Evolutionary conservation across 1,284 basidiomycete species (phyloP), one percentile per base, ranked within the genome.

Genomic region (Malassezia slooffiae): DNA sequence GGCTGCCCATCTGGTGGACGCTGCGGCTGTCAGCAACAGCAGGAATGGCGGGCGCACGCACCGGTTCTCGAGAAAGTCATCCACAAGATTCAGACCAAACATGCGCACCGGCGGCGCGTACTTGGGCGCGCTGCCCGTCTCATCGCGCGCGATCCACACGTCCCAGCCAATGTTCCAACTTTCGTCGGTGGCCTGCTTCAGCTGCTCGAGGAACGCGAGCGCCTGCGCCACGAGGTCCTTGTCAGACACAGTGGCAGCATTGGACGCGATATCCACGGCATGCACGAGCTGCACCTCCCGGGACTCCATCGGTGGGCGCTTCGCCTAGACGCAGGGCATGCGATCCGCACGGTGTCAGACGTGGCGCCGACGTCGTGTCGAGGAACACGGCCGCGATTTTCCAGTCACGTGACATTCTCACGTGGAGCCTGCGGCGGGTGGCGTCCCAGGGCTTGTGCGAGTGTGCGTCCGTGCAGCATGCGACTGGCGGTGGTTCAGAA

Each of bases 31-130:
- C 12, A 21, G 19, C 33, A n/a, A n/a, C 30, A 20, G 33, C 26
- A 36, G 22, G 12, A 6, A 22, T 12, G 35, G 10, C n/a, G n/a
- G n/a, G n/a, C n/a, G n/a, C 20, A 50, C 83, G 74, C 69, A 85
- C 85, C 80, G 77, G 70, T 81, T 81, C 59, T 85, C 83, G 49
- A 90, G 75, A 63, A 85, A 86, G 43, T 87, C 84, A 52, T 87
- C 84, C 46, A 91, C 71, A 44, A 91, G 79, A 50, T 85, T 79
- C 55, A 91, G 74, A 19, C 82, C 84, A 70, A 84, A 89, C 73
- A 90, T 83, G 44, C 87, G 77, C 30, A 78, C 83, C 61, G 87
- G 79, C 34, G 79, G 70, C 17, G 79, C 78, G 70, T 85, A 78
- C 70, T 80, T 83, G 32, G 61, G 60, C 78, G 74, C 23, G 70